Conservation (phyloP, 352 stramenopile genomes). For the Phytopythium montanum region DNA sequence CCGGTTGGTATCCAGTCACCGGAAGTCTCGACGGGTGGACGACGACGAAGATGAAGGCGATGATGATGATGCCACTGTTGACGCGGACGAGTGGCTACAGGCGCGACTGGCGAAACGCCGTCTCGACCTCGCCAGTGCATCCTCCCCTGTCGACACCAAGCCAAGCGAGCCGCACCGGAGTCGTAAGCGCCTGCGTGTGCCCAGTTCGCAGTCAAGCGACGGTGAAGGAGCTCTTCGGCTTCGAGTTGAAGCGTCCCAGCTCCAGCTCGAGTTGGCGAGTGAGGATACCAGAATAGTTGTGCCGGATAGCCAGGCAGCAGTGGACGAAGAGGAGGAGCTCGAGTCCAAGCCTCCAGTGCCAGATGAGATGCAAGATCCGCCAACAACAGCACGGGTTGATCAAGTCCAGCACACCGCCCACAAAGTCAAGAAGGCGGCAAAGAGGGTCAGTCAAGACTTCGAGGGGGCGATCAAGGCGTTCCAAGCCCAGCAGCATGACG, state of each 20-base stretch:
- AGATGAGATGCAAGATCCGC: not conserved
- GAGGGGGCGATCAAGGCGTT: slow-evolving; percentile 42
- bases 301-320: not conserved
- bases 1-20: not conserved
- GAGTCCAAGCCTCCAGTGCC: slow-evolving; percentile 34
- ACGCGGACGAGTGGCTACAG: slow-evolving; percentile 4
- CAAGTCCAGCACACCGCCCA: not conserved
- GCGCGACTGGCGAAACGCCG: slow-evolving; percentile 2
- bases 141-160: not conserved
- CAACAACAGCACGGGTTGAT: not conserved
- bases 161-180: not conserved
- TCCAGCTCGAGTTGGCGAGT: slow-evolving; percentile 2
- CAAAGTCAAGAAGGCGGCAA: slow-evolving; percentile 11
- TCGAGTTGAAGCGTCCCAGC: slow-evolving; percentile 2
- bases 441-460: slow-evolving; percentile 49
- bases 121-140: not conserved
- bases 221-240: not conserved
- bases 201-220: slow-evolving; percentile 5
- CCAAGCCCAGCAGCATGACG: slow-evolving; percentile 17
- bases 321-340: slow-evolving; percentile 28
- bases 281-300: slow-evolving; percentile 10
- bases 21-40: slow-evolving; percentile 5
- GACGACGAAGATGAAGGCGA: slow-evolving; percentile 6
- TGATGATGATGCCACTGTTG: not conserved
- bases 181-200: slow-evolving; percentile 30